Percentiles rank a stretch among this genome's conserved stretches.
Conservation (phyloP, 441 rosid species). For the Cnidoscolus chayamansa region DNA sequence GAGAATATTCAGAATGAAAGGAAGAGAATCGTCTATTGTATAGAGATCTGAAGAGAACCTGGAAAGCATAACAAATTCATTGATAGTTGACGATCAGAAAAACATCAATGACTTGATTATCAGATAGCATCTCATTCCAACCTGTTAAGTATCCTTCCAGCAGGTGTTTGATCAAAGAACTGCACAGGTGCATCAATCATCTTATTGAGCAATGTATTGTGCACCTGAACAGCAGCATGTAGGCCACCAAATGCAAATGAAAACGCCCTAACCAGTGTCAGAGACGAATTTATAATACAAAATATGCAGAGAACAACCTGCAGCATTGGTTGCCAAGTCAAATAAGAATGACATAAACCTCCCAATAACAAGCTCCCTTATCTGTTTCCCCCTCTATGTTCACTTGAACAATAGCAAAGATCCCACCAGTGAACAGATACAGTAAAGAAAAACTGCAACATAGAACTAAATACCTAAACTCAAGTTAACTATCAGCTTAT, state of each 20-base stretch:
- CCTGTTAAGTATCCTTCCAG: slow-evolving; percentile 98
- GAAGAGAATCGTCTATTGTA: slow-evolving; percentile 97
- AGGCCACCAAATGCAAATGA: slow-evolving; percentile 95
- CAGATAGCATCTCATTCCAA: slow-evolving; percentile 32
- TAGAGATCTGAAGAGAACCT: slow-evolving; percentile 98
- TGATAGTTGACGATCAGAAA: not conserved
- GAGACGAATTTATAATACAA: slow-evolving; percentile 61
- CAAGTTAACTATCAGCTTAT: not conserved
- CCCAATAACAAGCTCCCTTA: slow-evolving; percentile 7
- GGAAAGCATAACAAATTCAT: slow-evolving; percentile 25
- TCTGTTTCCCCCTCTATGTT: not conserved
- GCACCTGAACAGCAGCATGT: slow-evolving; percentile 76
- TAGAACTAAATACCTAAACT: not conserved
- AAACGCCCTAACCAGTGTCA: slow-evolving; percentile 89
- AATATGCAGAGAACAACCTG: slow-evolving; percentile 83
- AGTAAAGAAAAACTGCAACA: not conserved
- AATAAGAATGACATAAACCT: slow-evolving; percentile 7
- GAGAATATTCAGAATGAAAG: slow-evolving; percentile 92
- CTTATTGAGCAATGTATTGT: slow-evolving; percentile 59
- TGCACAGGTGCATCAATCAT: slow-evolving; percentile 75
- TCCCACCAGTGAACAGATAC: not conserved
- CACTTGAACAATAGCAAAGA: not conserved
- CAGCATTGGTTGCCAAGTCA: slow-evolving; percentile 32
- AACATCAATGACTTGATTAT: slow-evolving; percentile 18
- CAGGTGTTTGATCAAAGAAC: slow-evolving; percentile 95